phyloP scores from a whole-genome alignment of 768 basidiomycete species.

The Tulasnella sp. region DNA sequence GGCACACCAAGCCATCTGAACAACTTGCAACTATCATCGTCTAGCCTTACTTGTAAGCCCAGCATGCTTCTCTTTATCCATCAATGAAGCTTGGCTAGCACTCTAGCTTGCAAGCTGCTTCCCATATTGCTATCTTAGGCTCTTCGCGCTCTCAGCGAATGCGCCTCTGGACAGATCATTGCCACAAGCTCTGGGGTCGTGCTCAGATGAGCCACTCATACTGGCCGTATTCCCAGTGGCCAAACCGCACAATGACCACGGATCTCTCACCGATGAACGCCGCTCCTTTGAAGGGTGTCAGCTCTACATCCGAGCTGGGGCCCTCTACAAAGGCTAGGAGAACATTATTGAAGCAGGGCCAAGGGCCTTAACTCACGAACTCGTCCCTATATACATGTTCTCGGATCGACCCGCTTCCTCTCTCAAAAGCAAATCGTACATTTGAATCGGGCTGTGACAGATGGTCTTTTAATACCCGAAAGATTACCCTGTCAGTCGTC shows the following conservation, averaged over 20 bases:
- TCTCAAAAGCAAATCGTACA: too few species aligned
- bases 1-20: too few species aligned
- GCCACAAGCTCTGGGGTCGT: constrained; percentile 18
- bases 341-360: constrained; percentile 30
- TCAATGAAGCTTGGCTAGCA: background rate
- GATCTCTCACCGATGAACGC: constrained; percentile 20
- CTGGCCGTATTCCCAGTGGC: constrained; percentile 17
- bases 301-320: constrained; percentile 16
- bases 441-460: too few species aligned
- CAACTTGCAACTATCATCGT: too few species aligned
- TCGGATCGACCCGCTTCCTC: too few species aligned
- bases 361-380: constrained; percentile 2
- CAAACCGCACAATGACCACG: constrained; percentile 21
- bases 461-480: too few species aligned
- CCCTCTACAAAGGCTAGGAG: constrained; percentile 36
- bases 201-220: constrained; percentile 17
- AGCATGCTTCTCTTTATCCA: too few species aligned
- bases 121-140: background rate
- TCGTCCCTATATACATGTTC: background rate
- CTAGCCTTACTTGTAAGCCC: too few species aligned
- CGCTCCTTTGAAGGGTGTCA: constrained; percentile 20
- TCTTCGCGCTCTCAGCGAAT: constrained; percentile 1
- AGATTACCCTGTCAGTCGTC: too few species aligned
- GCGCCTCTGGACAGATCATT: constrained; percentile 9
- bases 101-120: background rate